Base-by-base conservation (phyloP, 495 filamentous ascomycete genomes). In the Penicillium macrosclerotiorum region DNA sequence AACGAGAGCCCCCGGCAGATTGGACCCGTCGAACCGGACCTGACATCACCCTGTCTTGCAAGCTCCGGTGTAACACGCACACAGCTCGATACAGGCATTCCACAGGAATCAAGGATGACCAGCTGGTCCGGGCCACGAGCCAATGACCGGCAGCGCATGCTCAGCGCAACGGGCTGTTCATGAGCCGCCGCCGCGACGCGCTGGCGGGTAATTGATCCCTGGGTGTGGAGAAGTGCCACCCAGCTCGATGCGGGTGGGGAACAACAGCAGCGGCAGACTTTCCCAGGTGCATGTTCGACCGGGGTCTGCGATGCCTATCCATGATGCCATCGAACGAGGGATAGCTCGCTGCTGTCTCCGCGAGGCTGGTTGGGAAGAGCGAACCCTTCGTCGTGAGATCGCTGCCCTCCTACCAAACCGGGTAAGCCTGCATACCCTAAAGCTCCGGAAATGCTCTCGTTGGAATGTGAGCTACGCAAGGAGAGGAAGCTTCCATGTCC, bases 21-120 rank as follows among this genome's bases (percentile, higher is more conserved):
- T n/a, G n/a, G n/a, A n/a, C n/a, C 42, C 12, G 35, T 49, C 32
- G 34, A 35, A 50, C 45, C 44, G 35, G 29, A 27, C 45, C 43
- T 60, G 51, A 57, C 51, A 63, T 63, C 57, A 60, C 59, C 56
- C 45, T 54, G 38, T 46, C 48, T 47, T 34, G 43, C 16, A 33
- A 32, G 26, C 8, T 11, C 8, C 29, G 31, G 51, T 51, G 57
- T 60, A 63, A 52, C 56, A 33, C 46, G 29, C 42, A 34, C 45
- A 48, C 37, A 13, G 30, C 36, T 45, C 22, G 45, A 45, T 42
- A 40, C 38, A 41, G 40, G 51, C 55, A 62, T 62, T 62, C 58
- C 55, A 47, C 34, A 48, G 54, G 46, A 57, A 57, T 55, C 51
- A 59, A 55, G 55, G 51, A 45, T 30, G 27, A 27, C 19, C 43